Base-by-base conservation (phyloP, 2,329 filamentous ascomycete species). In the Onygena corvina region DNA sequence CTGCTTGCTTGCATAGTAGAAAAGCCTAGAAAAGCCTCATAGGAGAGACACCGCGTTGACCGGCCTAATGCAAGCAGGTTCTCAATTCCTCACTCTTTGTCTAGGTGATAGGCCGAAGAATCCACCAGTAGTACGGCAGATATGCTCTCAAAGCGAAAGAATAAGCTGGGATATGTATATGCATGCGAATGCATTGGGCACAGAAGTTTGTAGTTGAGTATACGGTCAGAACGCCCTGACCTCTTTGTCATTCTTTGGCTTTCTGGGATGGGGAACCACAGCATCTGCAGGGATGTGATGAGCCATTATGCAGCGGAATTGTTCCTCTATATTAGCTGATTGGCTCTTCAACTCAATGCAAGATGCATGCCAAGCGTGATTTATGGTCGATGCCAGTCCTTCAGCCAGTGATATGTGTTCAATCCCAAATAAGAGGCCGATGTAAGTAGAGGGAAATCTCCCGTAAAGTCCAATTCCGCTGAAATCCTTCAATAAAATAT, bases 201-300 rank as follows among this genome's bases (percentile, higher is more conserved):
- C 44, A 20, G 36, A 42, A 42, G 36, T 42, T 42, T n/a, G 36
- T 8, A 3, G 14, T 16, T 35, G 16, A 25, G 36, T 23, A 42
- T 20, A 42, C 36, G 12, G 21, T n/a, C 36, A 42, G 27, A 42
- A 42, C 36, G 36, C 36, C 36, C 36, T 42, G 36, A 42, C 36
- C 36, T 42, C 36, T 42, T 42, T 42, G 36, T 42, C 36, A 20
- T 8, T 42, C 27, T 25, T 14, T 42, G 3, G 36, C 14, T 25
- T 42, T 40, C 7, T 21, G 36, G n/a, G n/a, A n/a, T n/a, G n/a
- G n/a, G n/a, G n/a, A 42, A 23, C 27, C 25, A 27, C 36, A 34
- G 2, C 44, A 12, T 33, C 31, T 31, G 44, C 44, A 46, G 44
- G 44, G 44, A 31, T 46, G 44, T 23, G 44, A 20, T 46, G 25